phyloP scores from a whole-genome alignment of 371 early-diverging fungal genomes.

The Basidiobolus heterosporus region DNA sequence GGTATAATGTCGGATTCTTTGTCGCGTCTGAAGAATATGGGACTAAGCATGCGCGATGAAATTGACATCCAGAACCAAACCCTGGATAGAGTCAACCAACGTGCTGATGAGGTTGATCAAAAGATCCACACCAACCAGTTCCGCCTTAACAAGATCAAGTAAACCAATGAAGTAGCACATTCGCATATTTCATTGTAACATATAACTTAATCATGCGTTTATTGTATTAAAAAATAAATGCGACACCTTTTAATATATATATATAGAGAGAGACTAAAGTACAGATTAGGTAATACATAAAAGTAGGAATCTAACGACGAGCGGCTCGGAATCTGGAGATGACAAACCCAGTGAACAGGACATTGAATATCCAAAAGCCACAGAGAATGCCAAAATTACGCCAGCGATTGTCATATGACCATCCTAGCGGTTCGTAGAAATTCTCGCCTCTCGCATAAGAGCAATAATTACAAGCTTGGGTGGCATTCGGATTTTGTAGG shows the following conservation, averaged over 20 bases:
- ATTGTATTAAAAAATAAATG: no score
- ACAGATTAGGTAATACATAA: no score
- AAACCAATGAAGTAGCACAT: no score
- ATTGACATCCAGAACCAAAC: conserved; percentile 35
- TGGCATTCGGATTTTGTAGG: conserved; percentile 25
- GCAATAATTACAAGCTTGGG: conserved; percentile 44
- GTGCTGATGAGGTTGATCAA: no score
- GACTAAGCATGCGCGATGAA: conserved; percentile 46
- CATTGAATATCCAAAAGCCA: conserved; percentile 36
- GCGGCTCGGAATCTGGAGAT: no score
- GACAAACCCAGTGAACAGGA: conserved; percentile 2
- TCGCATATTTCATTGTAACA: no score
- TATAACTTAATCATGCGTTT: conserved; percentile 12
- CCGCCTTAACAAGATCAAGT: conserved; percentile 13
- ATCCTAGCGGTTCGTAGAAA: conserved; percentile 30
- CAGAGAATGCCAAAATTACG: conserved; percentile 51
- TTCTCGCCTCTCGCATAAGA: conserved; percentile 39
- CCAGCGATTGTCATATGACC: conserved; percentile 50
- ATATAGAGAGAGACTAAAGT: no score
- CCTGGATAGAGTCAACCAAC: conserved; percentile 2
- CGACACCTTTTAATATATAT: no score
- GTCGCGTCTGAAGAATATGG: conserved; percentile 49
- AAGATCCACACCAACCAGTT: no score
- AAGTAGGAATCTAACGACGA: no score
- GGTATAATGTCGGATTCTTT: conserved; percentile 38